Percentiles rank a stretch among this genome's conserved stretches.
phyloP scores from a whole-genome alignment of 495 filamentous ascomycete species.

The Pseudomonodictys pantanalensis region DNA sequence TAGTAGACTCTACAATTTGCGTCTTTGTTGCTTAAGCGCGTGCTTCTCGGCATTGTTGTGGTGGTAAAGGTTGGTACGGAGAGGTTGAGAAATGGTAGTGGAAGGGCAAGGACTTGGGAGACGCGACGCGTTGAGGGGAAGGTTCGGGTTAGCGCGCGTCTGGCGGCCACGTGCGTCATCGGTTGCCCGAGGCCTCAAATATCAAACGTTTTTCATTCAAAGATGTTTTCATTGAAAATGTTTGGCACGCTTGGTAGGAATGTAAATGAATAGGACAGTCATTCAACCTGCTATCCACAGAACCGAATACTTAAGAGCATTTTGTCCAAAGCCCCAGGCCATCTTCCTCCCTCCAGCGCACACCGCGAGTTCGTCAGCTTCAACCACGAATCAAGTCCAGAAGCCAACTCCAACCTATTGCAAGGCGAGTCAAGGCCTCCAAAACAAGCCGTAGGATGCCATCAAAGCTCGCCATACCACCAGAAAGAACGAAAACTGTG shows the following conservation, averaged over 20 bases:
- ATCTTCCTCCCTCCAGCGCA: background rate
- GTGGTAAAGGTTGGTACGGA: background rate
- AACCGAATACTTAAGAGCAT: no score
- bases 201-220: no score
- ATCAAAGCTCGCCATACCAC: background rate
- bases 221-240: no score
- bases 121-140: no score
- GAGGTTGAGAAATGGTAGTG: background rate
- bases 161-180: no score
- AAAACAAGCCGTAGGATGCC: background rate
- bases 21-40: slow-evolving; percentile 17
- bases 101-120: no score
- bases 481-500: background rate
- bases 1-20: slow-evolving; percentile 22
- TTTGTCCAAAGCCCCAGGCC: no score
- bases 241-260: no score
- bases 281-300: no score
- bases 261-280: no score
- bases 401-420: background rate
- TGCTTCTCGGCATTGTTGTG: slow-evolving; percentile 21
- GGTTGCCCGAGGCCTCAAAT: no score
- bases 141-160: no score
- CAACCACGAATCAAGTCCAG: background rate
- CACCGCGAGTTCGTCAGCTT: background rate
- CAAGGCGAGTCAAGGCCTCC: background rate